Conservation (phyloP, 2,329 filamentous ascomycete species). For the Chrysosporium queenslandicum region DNA sequence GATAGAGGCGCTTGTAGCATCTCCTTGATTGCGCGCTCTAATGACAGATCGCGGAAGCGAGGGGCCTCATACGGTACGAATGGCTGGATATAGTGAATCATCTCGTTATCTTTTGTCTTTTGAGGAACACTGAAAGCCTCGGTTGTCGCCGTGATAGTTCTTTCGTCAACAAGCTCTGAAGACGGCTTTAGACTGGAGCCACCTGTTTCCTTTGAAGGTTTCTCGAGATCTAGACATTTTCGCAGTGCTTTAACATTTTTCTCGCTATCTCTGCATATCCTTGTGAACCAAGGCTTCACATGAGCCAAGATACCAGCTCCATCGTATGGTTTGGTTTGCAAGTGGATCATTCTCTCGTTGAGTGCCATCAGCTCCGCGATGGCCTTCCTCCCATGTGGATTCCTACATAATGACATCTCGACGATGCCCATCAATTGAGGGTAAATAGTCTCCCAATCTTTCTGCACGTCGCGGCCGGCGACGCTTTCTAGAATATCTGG, state of each 20-base stretch:
- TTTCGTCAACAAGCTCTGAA: neutral
- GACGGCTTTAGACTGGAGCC: neutral
- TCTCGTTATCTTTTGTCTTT: neutral
- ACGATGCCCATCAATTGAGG: neutral
- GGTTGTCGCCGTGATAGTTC: neutral
- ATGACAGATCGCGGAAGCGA: neutral
- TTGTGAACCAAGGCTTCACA: neutral
- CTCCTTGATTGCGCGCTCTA: neutral
- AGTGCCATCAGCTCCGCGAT: neutral
- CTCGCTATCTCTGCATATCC: neutral
- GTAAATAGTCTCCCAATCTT: neutral
- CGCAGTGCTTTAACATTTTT: neutral
- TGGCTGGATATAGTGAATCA: neutral
- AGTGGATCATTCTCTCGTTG: neutral
- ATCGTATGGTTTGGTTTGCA: neutral
- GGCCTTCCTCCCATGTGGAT: neutral
- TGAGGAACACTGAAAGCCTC: neutral
- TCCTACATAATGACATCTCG: neutral
- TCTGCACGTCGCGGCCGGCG: neutral
- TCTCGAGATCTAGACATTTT: neutral
- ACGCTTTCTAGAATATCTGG: slow-evolving; percentile 2
- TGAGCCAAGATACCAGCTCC: neutral
- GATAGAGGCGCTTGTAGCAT: neutral
- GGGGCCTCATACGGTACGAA: neutral
- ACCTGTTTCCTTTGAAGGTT: neutral